These are phyloP conservation scores for Hymenoscyphus linearis DNA, from an alignment of 2,329 filamentous ascomycete genomes.

Conservation along the genomic window DNA sequence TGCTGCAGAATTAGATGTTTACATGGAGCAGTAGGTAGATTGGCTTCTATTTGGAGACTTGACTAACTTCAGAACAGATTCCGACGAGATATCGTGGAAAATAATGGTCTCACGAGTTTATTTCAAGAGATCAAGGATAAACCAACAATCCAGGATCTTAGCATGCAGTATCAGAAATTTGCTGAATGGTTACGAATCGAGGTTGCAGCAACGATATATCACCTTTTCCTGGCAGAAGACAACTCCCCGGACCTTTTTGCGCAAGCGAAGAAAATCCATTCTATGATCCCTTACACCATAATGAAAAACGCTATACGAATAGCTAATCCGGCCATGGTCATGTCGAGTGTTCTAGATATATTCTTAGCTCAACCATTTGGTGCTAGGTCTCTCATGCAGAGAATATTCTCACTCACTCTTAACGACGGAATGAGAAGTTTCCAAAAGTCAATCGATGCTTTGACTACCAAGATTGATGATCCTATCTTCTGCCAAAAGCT, in stretches of 20 bases:
- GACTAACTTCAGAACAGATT: conserved; percentile 41
- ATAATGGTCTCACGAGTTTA: conserved; percentile 82
- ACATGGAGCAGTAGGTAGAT: conserved; percentile 80
- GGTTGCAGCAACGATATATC: conserved; percentile 92
- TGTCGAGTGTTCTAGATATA: conserved; percentile 90
- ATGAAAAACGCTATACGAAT: conserved; percentile 97
- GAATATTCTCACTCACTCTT: conserved; percentile 88
- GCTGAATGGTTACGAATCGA: conserved; percentile 98
- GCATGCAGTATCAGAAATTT: conserved; percentile 95
- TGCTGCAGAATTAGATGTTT: conserved; percentile 88
- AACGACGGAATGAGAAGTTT: conserved; percentile 84
- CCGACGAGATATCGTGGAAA: conserved; percentile 60
- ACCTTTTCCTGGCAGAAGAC: conserved; percentile 94
- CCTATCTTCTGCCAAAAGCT: conserved; percentile 74
- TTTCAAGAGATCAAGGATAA: conserved; percentile 93
- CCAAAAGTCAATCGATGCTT: conserved; percentile 77
- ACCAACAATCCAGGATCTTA: conserved; percentile 78
- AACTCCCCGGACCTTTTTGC: conserved; percentile 96
- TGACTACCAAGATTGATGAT: conserved; percentile 76
- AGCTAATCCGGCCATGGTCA: conserved; percentile 92
- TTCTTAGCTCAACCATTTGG: conserved; percentile 96
- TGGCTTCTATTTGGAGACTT: background rate
- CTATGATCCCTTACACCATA: conserved; percentile 84
- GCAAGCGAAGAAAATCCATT: conserved; percentile 90
- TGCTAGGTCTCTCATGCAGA: conserved; percentile 80